Conservation (phyloP, 1,284 basidiomycete genomes). For the Leccinum subspadiceum region DNA sequence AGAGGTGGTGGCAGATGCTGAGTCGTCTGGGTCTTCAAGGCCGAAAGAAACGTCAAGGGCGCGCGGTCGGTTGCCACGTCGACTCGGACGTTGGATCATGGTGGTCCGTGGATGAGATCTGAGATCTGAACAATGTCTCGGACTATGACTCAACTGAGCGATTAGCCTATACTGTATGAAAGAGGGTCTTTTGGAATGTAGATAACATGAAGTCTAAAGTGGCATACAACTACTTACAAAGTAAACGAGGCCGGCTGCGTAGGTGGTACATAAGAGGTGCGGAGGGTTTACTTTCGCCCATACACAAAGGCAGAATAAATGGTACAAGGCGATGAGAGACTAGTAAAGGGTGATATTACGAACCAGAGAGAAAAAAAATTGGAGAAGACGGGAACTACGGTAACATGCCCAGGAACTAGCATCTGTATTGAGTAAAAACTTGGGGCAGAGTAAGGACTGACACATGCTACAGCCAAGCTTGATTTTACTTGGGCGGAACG, state of each 20-base stretch:
- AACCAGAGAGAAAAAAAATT: conserved; percentile 2
- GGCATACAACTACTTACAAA: not conserved
- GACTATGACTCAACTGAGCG: not conserved
- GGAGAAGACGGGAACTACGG: conserved; percentile 6
- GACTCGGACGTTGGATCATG: conserved; percentile 20
- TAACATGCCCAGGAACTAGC: conserved; percentile 18
- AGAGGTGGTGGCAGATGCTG: conserved; percentile 22
- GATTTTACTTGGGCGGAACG: not conserved
- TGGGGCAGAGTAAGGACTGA: conserved; percentile 7
- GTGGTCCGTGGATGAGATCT: not conserved
- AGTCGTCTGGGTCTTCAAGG: conserved; percentile 23
- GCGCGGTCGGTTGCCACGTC: conserved; percentile 30
- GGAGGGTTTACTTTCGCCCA: conserved; percentile 9
- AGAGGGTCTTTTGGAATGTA: conserved; percentile 3
- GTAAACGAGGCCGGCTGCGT: conserved; percentile 5
- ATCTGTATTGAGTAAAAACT: not conserved
- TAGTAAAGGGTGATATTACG: conserved; percentile 19
- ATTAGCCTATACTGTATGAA: not conserved
- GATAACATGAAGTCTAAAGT: conserved; percentile 20
- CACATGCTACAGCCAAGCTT: conserved; percentile 13
- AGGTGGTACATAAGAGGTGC: conserved; percentile 13
- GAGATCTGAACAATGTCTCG: too few species aligned
- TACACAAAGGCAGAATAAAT: conserved; percentile 10
- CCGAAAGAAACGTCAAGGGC: conserved; percentile 36
- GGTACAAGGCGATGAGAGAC: conserved; percentile 5